Evolutionary conservation across 2,329 filamentous ascomycete species (phyloP).

Genomic region (Helminthosporium solani): DNA sequence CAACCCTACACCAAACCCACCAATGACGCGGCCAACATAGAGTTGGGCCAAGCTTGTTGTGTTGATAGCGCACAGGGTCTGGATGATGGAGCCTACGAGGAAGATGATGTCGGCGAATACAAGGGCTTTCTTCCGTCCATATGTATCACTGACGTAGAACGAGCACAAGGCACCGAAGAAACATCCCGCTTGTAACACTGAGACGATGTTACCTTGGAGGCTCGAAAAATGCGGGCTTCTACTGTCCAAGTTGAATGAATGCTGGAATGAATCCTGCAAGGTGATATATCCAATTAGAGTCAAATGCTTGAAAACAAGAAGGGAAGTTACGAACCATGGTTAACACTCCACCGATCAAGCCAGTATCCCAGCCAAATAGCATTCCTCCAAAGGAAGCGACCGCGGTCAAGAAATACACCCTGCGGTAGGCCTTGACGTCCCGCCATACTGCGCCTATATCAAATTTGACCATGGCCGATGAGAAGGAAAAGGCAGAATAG

Average conservation of each 20-base stretch:
- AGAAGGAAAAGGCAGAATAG: neutral
- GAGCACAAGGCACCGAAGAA: constrained; percentile 48
- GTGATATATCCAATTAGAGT: constrained; percentile 35
- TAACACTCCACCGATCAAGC: constrained; percentile 28
- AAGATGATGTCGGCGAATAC: constrained; percentile 47
- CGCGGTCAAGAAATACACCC: constrained; percentile 44
- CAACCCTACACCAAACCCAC: constrained; percentile 47
- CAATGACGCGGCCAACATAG: constrained; percentile 47
- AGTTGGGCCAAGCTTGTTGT: constrained; percentile 41
- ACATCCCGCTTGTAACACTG: constrained; percentile 45
- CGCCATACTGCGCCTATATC: constrained; percentile 37
- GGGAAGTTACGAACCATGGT: neutral
- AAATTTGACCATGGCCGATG: constrained; percentile 32
- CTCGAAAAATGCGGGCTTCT: constrained; percentile 38
- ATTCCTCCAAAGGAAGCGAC: constrained; percentile 48
- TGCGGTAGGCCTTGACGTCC: constrained; percentile 44
- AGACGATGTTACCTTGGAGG: constrained; percentile 48
- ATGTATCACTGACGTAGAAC: constrained; percentile 46
- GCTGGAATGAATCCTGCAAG: constrained; percentile 46
- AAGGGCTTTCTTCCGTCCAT: constrained; percentile 45
- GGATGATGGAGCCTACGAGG: constrained; percentile 44
- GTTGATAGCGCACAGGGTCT: constrained; percentile 42
- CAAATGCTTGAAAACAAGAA: constrained; percentile 1
- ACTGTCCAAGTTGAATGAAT: constrained; percentile 43
- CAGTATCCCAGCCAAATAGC: constrained; percentile 43